Evolutionary conservation across 176 grass and related monocot species (phyloP).

Genomic region (Juncus inflexus): DNA sequence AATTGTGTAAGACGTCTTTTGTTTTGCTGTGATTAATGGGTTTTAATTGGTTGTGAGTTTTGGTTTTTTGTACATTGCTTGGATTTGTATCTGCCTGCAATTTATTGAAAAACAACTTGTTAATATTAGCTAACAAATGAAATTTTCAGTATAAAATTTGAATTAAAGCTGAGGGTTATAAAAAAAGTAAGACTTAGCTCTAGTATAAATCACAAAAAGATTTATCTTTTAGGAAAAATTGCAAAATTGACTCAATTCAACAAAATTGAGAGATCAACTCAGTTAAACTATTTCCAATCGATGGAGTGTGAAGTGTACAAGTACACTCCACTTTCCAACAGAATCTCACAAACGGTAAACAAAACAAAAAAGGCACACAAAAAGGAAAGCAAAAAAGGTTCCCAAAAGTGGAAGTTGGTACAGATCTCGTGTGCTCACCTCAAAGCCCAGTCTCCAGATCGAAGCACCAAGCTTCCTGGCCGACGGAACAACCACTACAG

Average conservation of each 20-base stretch:
- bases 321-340: constrained; percentile 2
- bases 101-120: constrained; percentile 14
- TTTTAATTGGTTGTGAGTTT: constrained; percentile 48
- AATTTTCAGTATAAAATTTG: no score
- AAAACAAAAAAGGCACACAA: not conserved
- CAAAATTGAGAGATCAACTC: constrained; percentile 11
- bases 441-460: constrained; percentile 34
- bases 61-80: constrained; percentile 41
- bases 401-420: not conserved
- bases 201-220: constrained; percentile 1
- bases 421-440: constrained; percentile 23
- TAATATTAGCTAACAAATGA: constrained; percentile 5
- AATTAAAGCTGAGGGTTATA: not conserved
- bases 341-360: not conserved
- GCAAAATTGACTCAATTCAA: not conserved
- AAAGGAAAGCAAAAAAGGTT: not conserved
- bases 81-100: constrained; percentile 58
- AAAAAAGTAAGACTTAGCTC: not conserved
- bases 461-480: constrained; percentile 60
- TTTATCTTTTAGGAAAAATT: not conserved
- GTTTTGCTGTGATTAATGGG: constrained; percentile 35
- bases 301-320: no score
- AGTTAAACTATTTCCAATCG: not conserved
- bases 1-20: constrained; percentile 32
- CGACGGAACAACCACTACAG: constrained; percentile 14